Base-by-base conservation (phyloP, 2,329 filamentous ascomycete species). In the Paecilomyces sp. region DNA sequence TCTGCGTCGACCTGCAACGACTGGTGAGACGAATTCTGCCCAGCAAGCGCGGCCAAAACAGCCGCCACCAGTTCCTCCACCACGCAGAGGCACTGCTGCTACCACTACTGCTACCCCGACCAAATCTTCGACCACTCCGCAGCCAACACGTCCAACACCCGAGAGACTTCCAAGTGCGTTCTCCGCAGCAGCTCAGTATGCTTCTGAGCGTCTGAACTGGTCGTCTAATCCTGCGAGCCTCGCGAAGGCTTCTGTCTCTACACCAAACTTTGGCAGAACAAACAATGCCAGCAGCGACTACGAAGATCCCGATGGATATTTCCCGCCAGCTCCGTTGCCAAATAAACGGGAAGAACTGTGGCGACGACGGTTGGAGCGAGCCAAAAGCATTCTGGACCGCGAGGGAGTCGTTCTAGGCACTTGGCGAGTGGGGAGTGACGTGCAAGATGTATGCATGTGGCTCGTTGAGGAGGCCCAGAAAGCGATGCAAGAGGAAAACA, bases 321-420 rank as follows among this genome's bases (percentile, higher is more conserved):
- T 59, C 13, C 68, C 68, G 8, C 70, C 69, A 12, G 64, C 69
- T 1, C 68, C 75, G 0, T 66, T 76, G 2, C 73, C 74, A 3
- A 80, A 76, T 57, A 81, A 79, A 59, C 78, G 79, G 8, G 75
- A 81, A 59, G 79, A 81, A 58, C 66, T 80, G 8, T 81, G 79
- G 79, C 70, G 71, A 51, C 74, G 79, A 28, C 73, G 79, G 33
- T 81, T 79, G 79, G 74, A 73, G 51, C 70, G 77, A 3, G 77
- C 79, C 0, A 74, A 74, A 30, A 73, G 76, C 3, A 72, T 79
- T 15, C 70, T 81, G 36, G 68, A 72, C 2, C 65, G 73, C 5
- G 68, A 75, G 18, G 76, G 75, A 1, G 77, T 81, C 22, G 69
- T 78, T 9, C 64, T 81, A 22, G 69, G 72, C 47, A 77, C 71